Evolutionary conservation across 495 filamentous ascomycete genomes (phyloP).

Genomic region (Aspergillus homomorphus): DNA sequence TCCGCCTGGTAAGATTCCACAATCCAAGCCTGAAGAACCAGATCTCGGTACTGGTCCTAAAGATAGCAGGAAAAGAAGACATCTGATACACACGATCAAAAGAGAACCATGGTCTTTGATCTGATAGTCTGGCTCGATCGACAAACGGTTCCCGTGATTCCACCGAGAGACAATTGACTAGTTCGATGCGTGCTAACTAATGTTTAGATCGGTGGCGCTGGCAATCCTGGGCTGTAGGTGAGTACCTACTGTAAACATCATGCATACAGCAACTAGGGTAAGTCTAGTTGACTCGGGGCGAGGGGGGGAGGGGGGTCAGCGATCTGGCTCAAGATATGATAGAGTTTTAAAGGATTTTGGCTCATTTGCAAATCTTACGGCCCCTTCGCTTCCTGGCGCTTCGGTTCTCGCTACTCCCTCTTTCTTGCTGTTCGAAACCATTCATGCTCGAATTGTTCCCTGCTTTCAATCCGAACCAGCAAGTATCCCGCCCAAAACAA

Average conservation of each 20-base stretch:
- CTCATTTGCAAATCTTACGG: background rate
- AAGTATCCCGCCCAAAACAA: no score
- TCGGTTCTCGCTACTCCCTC: background rate
- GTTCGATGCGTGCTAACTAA: background rate
- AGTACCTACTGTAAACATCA: no score
- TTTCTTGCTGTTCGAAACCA: no score
- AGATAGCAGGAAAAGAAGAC: background rate
- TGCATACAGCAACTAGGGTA: no score
- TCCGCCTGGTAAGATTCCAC: no score
- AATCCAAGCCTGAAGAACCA: no score
- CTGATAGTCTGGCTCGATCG: background rate
- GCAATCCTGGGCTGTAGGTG: background rate
- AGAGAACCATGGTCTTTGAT: background rate
- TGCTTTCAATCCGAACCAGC: no score
- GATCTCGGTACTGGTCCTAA: background rate
- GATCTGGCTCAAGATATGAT: background rate
- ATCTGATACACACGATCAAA: background rate
- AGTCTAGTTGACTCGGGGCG: no score
- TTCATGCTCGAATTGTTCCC: no score
- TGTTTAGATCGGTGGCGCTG: background rate
- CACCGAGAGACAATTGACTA: background rate
- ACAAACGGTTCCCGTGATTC: background rate
- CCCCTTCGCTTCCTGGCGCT: background rate
- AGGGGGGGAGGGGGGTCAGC: background rate
- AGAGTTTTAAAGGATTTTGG: background rate